Percentiles rank a stretch among this genome's conserved stretches.
Evolutionary conservation across 2,329 filamentous ascomycete species (phyloP).

Genomic region (Alternaria brassicicola): DNA sequence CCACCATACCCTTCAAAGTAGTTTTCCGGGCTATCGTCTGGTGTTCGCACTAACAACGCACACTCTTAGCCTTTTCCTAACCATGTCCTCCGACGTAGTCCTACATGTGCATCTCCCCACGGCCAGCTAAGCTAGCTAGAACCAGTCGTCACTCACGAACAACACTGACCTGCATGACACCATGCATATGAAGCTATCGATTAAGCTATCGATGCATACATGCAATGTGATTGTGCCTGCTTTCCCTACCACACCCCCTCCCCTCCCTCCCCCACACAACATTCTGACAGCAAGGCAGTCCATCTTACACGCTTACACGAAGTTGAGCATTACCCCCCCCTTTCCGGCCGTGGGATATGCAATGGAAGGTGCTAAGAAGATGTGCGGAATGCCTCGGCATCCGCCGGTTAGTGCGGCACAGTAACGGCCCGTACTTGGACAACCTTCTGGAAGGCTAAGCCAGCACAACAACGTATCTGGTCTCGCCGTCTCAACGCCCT

Average conservation of each 20-base stretch:
- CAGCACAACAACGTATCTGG: not conserved
- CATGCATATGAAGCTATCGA: slow-evolving; percentile 10
- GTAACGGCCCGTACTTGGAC: slow-evolving; percentile 3
- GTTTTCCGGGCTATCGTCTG: slow-evolving; percentile 6
- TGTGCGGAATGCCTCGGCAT: slow-evolving; percentile 30
- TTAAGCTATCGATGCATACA: slow-evolving; percentile 15
- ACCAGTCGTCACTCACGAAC: not conserved
- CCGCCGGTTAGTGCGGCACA: slow-evolving; percentile 13
- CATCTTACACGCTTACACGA: not conserved
- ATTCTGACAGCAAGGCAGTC: not conserved
- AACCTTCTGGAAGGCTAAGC: not conserved
- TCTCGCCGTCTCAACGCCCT: not conserved
- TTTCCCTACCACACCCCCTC: slow-evolving; percentile 4
- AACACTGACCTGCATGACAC: not conserved
- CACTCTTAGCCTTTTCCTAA: not conserved
- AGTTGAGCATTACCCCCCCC: not conserved
- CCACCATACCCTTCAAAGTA: slow-evolving; percentile 5
- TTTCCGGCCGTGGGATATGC: slow-evolving; percentile 29
- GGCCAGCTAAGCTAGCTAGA: not conserved
- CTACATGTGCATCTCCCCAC: not conserved
- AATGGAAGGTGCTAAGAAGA: slow-evolving; percentile 28
- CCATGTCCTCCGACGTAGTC: slow-evolving; percentile 12
- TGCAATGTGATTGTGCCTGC: slow-evolving; percentile 17
- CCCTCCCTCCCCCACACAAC: not conserved
- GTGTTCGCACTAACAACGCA: not conserved